Conservation (phyloP, 2,329 filamentous ascomycete species). For the Penicillium sclerotigenum region DNA sequence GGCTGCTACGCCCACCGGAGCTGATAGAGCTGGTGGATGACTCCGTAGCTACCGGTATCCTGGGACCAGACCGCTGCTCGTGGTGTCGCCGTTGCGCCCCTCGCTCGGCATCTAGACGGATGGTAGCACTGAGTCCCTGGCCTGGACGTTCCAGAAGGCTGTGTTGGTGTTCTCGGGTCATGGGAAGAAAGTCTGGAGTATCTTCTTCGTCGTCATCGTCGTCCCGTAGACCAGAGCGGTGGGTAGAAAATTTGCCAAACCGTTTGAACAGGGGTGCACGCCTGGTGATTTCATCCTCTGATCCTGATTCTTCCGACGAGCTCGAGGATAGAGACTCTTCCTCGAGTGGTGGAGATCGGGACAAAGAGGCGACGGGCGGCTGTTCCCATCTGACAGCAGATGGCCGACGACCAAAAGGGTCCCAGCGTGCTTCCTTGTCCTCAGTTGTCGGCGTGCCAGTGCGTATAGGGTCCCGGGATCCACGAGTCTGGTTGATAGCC, state of each 20-base stretch:
- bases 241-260: slow-evolving; percentile 41
- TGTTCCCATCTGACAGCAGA: slow-evolving; percentile 28
- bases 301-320: slow-evolving; percentile 33
- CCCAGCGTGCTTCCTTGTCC: slow-evolving; percentile 25
- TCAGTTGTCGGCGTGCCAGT: slow-evolving; percentile 24
- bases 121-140: slow-evolving; percentile 42
- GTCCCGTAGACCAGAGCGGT: slow-evolving; percentile 32
- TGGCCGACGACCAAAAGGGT: slow-evolving; percentile 21
- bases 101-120: slow-evolving; percentile 37
- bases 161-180: slow-evolving; percentile 27
- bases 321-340: slow-evolving; percentile 37
- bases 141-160: slow-evolving; percentile 20
- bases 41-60: slow-evolving; percentile 22
- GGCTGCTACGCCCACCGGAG: slow-evolving; percentile 32
- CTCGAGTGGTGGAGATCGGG: slow-evolving; percentile 32
- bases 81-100: slow-evolving; percentile 28
- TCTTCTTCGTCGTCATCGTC: slow-evolving; percentile 47
- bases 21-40: slow-evolving; percentile 40
- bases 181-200: slow-evolving; percentile 46
- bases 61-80: slow-evolving; percentile 21
- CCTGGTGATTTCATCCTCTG: slow-evolving; percentile 24
- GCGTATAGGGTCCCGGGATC: slow-evolving; percentile 24
- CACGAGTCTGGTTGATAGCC: slow-evolving; percentile 30
- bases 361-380: slow-evolving; percentile 17
- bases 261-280: slow-evolving; percentile 33